Evolutionary conservation across 2,329 filamentous ascomycete species (phyloP), one percentile per base, ranked within the genome.

Genomic region (Dactylonectria macrodidyma): DNA sequence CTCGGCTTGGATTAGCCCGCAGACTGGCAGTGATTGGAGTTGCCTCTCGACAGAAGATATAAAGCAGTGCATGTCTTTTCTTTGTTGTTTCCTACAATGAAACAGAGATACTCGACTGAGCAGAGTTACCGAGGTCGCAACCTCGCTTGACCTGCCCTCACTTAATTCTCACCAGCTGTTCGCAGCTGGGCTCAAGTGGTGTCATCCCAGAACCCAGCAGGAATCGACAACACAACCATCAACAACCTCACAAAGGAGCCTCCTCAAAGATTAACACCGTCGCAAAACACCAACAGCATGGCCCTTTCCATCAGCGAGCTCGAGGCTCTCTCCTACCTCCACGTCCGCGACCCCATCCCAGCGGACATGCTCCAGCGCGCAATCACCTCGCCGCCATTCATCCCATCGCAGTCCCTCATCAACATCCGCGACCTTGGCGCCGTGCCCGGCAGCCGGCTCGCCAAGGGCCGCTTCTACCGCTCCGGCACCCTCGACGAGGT

Each of bases 351-450:
- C 3, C 77, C 81, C 46, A 81, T 88, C 59, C 74, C 82, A 3
- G 66, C 78, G 3, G 79, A 80, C 22, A 59, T 77, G 34, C 80
- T 85, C 59, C 67, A 75, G 2, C 74, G 80, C 0, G 79, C 81
- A 33, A 74, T 87, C 34, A 72, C 76, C 9, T 75, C 77, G n/a
- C 73, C 83, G 8, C 87, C 86, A 8, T 88, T 89, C 73, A 71
- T 87, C 67, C 73, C 78, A 60, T 76, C 84, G 33, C 81, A 79
- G 30, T 83, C 84, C 41, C 84, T 86, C 33, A 84, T 88, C 80
- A 88, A 88, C 78, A 78, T 84, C 58, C 85, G 86, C 57, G 86
- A 89, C 73, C 73, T 87, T 12, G 87, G 86, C 59, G 78, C 82
- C 33, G 75, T 87, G 1, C 81, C 81, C 4, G 79, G 79, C 44